Evolutionary conservation across 306 rosid genomes (phyloP).

Genomic region (Sindora glabra): DNA sequence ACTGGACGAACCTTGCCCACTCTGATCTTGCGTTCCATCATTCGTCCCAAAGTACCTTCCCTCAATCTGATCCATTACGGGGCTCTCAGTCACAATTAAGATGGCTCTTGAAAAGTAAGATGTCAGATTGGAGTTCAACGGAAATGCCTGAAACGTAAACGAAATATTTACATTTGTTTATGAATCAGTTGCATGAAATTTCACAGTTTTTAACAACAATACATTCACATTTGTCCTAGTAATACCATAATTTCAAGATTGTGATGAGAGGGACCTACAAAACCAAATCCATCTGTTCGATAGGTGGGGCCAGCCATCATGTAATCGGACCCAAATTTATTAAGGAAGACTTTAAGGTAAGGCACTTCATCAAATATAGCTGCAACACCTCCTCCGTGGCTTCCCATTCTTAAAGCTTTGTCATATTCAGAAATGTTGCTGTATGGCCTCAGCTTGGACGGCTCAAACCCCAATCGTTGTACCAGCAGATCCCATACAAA

Average conservation of each 20-base stretch:
- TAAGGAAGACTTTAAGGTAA: conserved; percentile 4
- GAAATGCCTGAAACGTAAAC: conserved; percentile 25
- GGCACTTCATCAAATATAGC: conserved; percentile 23
- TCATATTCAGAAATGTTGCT: background rate
- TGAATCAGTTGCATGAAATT: too few species aligned
- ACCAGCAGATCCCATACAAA: conserved; percentile 13
- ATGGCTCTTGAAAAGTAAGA: conserved; percentile 28
- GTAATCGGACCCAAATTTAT: conserved; percentile 7
- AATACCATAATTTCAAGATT: too few species aligned
- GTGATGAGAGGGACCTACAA: conserved; percentile 14
- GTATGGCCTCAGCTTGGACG: conserved; percentile 7
- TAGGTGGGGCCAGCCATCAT: conserved; percentile 16
- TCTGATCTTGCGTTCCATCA: background rate
- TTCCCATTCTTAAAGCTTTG: conserved; percentile 7
- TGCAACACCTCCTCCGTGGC: conserved; percentile 11
- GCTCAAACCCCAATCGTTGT: background rate
- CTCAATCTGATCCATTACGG: conserved; percentile 2
- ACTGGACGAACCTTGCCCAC: background rate
- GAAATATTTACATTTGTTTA: too few species aligned
- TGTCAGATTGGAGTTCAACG: conserved; percentile 6
- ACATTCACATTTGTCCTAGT: too few species aligned
- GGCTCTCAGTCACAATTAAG: conserved; percentile 16
- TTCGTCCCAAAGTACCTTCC: conserved; percentile 15
- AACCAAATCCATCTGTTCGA: conserved; percentile 20
- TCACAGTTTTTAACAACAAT: too few species aligned